Conservation (phyloP, 2,329 filamentous ascomycete species). For the Xylariomycetidae sp. region DNA sequence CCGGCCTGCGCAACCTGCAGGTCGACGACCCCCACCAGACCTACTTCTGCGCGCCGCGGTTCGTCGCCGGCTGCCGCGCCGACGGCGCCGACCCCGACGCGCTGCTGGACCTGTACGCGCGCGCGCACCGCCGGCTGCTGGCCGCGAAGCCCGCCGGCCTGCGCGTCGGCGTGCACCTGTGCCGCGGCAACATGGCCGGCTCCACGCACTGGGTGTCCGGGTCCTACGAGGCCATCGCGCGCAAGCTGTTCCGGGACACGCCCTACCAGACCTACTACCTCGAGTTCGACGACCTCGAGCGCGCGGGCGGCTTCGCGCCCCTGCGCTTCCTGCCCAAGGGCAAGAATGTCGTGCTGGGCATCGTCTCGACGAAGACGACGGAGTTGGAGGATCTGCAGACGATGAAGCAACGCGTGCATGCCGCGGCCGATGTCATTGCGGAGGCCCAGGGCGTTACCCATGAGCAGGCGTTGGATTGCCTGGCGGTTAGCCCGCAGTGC, state of each 20-base stretch:
- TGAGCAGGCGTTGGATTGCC: slow-evolving; percentile 47
- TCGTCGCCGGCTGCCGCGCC: slow-evolving; percentile 51
- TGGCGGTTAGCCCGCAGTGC: slow-evolving; percentile 51
- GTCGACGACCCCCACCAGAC: slow-evolving; percentile 50
- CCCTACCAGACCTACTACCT: slow-evolving; percentile 47
- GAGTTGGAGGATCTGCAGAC: slow-evolving; percentile 38
- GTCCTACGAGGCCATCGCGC: slow-evolving; percentile 44
- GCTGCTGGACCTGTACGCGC: slow-evolving; percentile 54
- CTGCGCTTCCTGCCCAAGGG: slow-evolving; percentile 39
- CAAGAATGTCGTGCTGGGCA: slow-evolving; percentile 46
- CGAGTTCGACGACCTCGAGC: slow-evolving; percentile 43
- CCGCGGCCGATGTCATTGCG: slow-evolving; percentile 50
- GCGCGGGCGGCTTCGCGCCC: slow-evolving; percentile 43
- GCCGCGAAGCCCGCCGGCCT: slow-evolving; percentile 47
- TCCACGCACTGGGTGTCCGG: slow-evolving; percentile 45
- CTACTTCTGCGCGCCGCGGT: slow-evolving; percentile 52
- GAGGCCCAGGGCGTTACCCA: slow-evolving; percentile 46
- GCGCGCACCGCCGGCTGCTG: slow-evolving; percentile 56
- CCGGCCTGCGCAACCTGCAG: slow-evolving; percentile 47
- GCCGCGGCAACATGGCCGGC: slow-evolving; percentile 41
- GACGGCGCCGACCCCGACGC: slow-evolving; percentile 44
- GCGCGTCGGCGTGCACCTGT: slow-evolving; percentile 59
- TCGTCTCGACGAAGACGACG: slow-evolving; percentile 43
- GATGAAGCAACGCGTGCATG: slow-evolving; percentile 36
- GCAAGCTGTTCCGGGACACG: slow-evolving; percentile 42